Base-by-base conservation (phyloP, 2,329 filamentous ascomycete genomes). In the Aureobasidium sp. region DNA sequence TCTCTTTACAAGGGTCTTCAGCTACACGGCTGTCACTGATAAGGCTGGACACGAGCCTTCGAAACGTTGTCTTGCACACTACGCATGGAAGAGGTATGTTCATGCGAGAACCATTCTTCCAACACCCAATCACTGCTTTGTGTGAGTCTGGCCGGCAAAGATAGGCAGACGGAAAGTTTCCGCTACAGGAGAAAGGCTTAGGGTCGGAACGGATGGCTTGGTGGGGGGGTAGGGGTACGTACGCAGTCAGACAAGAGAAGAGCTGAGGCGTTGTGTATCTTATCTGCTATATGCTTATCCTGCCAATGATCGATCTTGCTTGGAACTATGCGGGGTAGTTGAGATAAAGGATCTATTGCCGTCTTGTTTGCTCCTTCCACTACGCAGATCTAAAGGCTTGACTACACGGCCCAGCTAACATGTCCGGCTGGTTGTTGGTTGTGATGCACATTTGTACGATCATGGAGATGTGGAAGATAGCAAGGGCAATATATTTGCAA, bases 101-200 rank as follows among this genome's bases (percentile, higher is more conserved):
- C 42, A 45, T 35, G 29, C 42, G 42, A 45, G 10, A 10, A 12
- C 12, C 4, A 14, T 11, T 2, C 29, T 24, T 3, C 2, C 1
- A 6, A 34, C 29, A 14, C 11, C 42, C 42, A 45, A 45, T 45
- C 19, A 34, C 4, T 10, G n/a, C 3, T 6, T n/a, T 1, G 14
- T 17, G 12, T 4, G 17, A 2, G 12, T 3, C 10, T 14, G 21
- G 14, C 14, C 14, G 25, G 19, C 19, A 12, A 45, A n/a, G 42
- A 45, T 45, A 45, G 42, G 42, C 42, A 12, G 29, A 45, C 19
- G 42, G 29, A 35, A 45, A 11, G 6, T 11, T 45, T 35, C 29
- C 29, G 29, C 6, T 10, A 24, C 29, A 19, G n/a, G n/a, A n/a
- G n/a, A 19, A 17, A n/a, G 7, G 41, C 22, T 6, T 29, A 16